Evolutionary conservation across 176 grass and related monocot genomes (phyloP).

Genomic region (Puccinellia tenuiflora): DNA sequence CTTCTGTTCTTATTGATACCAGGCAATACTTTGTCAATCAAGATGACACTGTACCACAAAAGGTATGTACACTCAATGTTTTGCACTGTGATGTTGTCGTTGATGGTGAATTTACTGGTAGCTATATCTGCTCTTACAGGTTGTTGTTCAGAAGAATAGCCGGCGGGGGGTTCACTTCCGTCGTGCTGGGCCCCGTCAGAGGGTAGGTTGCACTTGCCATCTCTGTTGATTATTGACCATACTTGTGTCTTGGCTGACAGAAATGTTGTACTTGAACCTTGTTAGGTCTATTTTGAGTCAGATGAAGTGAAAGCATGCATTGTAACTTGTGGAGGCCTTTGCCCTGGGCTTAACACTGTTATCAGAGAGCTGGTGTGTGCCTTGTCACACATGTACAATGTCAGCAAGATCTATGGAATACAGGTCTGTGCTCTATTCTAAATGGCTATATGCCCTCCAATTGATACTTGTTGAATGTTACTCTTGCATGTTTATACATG

Average conservation of each 20-base stretch:
- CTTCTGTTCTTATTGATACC: constrained; percentile 19
- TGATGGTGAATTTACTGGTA: background rate
- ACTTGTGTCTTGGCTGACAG: constrained; percentile 18
- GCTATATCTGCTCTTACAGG: constrained; percentile 30
- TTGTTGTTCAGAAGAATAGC: constrained; percentile 66
- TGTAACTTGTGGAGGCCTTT: constrained; percentile 96
- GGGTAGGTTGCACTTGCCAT: constrained; percentile 32
- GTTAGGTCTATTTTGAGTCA: constrained; percentile 76
- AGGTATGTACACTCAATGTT: constrained; percentile 24
- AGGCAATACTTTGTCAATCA: constrained; percentile 93
- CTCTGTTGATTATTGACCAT: constrained; percentile 5
- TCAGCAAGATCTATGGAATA: constrained; percentile 72
- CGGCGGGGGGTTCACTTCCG: constrained; percentile 82
- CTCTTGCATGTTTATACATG: background rate
- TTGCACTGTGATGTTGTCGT: background rate
- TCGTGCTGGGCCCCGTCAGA: constrained; percentile 90
- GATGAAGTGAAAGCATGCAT: constrained; percentile 90
- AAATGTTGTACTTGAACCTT: constrained; percentile 22
- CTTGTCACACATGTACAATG: constrained; percentile 90
- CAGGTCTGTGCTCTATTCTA: constrained; percentile 41
- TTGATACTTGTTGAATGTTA: background rate
- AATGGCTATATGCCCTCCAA: background rate
- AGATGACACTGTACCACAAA: constrained; percentile 89
- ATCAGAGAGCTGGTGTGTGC: constrained; percentile 96
- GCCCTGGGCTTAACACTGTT: constrained; percentile 97